These are phyloP conservation scores for Incumbomyces lentus DNA, from an alignment of 2,329 filamentous ascomycete species.

Conservation along the genomic window DNA sequence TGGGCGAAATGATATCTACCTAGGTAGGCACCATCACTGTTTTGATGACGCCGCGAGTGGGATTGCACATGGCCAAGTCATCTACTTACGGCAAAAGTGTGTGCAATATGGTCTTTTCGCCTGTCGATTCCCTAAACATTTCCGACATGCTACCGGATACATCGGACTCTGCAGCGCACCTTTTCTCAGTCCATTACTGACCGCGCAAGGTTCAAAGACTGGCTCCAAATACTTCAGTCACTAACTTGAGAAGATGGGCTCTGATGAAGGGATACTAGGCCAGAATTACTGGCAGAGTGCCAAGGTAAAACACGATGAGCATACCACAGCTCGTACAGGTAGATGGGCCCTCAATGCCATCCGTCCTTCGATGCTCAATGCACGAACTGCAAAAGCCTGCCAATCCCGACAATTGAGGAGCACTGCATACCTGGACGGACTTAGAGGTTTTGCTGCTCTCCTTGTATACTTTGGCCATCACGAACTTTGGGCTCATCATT, in stretches of 20 bases:
- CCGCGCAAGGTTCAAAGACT: not conserved
- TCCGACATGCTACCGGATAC: too few relatives aligned
- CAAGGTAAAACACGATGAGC: slow-evolving; percentile 1
- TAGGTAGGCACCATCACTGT: too few relatives aligned
- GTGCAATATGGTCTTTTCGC: too few relatives aligned
- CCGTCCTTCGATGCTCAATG: not conserved
- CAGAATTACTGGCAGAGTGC: slow-evolving; percentile 4
- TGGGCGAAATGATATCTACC: not conserved
- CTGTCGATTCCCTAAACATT: too few relatives aligned
- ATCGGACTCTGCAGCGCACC: too few relatives aligned
- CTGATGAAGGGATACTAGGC: slow-evolving; percentile 3
- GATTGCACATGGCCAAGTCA: too few relatives aligned
- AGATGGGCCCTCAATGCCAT: slow-evolving; percentile 1
- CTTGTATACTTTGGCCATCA: slow-evolving; percentile 58
- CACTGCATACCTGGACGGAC: slow-evolving; percentile 54
- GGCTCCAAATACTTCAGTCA: not conserved
- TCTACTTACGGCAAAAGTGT: too few relatives aligned
- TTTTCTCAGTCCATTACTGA: too few relatives aligned
- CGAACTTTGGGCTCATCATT: slow-evolving; percentile 46
- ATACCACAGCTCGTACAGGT: not conserved
- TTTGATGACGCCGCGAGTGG: too few relatives aligned
- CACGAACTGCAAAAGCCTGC: not conserved
- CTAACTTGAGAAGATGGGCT: not conserved
- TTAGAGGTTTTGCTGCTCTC: slow-evolving; percentile 57
- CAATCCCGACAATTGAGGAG: slow-evolving; percentile 23